Percentiles rank a stretch among this genome's conserved stretches.
These are phyloP conservation scores for Yamadazyma spencermartinsiae DNA, from an alignment of 1,139 yeast species.

Conservation along the genomic window DNA sequence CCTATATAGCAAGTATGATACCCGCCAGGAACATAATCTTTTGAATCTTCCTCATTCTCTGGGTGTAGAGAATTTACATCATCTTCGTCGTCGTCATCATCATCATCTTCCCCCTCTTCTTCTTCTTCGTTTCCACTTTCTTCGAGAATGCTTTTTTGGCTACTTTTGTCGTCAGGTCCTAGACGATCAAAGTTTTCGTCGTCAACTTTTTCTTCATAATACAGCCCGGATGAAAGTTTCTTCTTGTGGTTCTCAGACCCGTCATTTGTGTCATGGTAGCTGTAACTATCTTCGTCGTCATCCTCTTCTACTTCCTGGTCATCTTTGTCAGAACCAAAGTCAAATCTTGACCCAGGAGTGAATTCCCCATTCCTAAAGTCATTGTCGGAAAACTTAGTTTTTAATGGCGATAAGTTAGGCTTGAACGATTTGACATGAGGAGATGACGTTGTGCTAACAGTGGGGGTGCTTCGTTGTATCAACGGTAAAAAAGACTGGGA, in stretches of 20 bases:
- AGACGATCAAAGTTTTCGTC: not conserved
- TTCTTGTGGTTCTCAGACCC: conserved; percentile 2
- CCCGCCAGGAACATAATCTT: conserved; percentile 80
- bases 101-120: conserved; percentile 41
- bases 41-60: conserved; percentile 63
- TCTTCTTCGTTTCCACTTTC: conserved; percentile 18
- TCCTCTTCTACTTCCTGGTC: not conserved
- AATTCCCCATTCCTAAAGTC: conserved; percentile 11
- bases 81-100: conserved; percentile 41
- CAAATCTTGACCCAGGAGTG: conserved; percentile 17
- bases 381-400: conserved; percentile 30
- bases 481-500: conserved; percentile 24
- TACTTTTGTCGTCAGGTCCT: conserved; percentile 2
- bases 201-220: conserved; percentile 1
- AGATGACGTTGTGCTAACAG: conserved; percentile 27
- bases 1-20: conserved; percentile 85
- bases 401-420: conserved; percentile 39
- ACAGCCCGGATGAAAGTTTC: not conserved
- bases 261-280: conserved; percentile 6
- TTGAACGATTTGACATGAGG: conserved; percentile 30
- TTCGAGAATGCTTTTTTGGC: conserved; percentile 11
- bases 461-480: conserved; percentile 27
- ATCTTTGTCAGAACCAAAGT: conserved; percentile 16
- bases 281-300: conserved; percentile 1
- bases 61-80: conserved; percentile 38